Evolutionary conservation across 2,329 filamentous ascomycete species (phyloP).

Genomic region (Venturia asperata): DNA sequence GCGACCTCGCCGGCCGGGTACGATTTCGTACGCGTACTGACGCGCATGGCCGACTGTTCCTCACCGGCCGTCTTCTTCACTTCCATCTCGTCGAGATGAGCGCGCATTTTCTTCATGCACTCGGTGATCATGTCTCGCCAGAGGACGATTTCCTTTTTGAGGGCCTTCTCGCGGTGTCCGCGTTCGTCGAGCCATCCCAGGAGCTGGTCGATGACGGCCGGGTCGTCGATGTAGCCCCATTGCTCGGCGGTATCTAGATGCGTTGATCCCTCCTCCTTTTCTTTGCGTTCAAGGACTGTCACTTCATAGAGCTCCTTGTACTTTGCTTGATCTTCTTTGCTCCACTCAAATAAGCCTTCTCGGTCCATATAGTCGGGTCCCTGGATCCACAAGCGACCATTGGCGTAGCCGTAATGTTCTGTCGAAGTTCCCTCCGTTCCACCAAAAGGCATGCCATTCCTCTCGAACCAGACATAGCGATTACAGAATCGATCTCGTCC

Average conservation of each 20-base stretch:
- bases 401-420: slow-evolving; percentile 78
- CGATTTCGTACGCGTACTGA: slow-evolving; percentile 55
- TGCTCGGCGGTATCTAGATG: slow-evolving; percentile 69
- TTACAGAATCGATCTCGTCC: slow-evolving; percentile 98
- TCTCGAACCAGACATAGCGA: slow-evolving; percentile 98
- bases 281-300: slow-evolving; percentile 79
- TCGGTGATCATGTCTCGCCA: slow-evolving; percentile 69
- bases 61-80: slow-evolving; percentile 43
- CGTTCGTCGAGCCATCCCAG: slow-evolving; percentile 84
- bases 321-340: slow-evolving; percentile 61
- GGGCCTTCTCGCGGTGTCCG: slow-evolving; percentile 75
- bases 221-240: slow-evolving; percentile 88
- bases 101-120: slow-evolving; percentile 73
- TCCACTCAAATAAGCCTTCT: slow-evolving; percentile 75
- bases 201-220: slow-evolving; percentile 67
- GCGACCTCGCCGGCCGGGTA: slow-evolving; percentile 47
- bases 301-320: slow-evolving; percentile 72
- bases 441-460: slow-evolving; percentile 93
- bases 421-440: slow-evolving; percentile 86
- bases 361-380: slow-evolving; percentile 85
- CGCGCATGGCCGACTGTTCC: slow-evolving; percentile 43
- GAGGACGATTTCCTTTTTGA: slow-evolving; percentile 75
- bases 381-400: slow-evolving; percentile 93
- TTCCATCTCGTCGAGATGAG: slow-evolving; percentile 56
- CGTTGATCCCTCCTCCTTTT: slow-evolving; percentile 74